Percentiles rank a stretch among this genome's conserved stretches.
Conservation (phyloP, 192 early-diverging fungal species). For the Pilaira anomala region DNA sequence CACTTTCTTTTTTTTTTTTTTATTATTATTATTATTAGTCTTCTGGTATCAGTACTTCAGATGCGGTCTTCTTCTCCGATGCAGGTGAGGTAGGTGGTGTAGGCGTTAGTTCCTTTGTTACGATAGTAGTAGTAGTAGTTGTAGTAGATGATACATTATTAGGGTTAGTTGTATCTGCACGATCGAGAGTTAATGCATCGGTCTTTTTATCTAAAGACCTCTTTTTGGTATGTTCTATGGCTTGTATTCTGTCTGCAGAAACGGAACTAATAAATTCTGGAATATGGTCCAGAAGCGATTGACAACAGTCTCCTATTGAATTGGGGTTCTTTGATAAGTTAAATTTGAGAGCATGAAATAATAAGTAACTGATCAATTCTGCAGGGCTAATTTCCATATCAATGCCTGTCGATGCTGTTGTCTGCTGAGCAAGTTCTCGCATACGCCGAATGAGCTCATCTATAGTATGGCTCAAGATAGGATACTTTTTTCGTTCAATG, state of each 20-base stretch:
- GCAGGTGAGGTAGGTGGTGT: conserved; percentile 10
- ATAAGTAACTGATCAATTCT: conserved; percentile 15
- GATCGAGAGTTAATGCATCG: not conserved
- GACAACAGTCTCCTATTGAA: not conserved
- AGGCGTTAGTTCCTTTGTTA: not conserved
- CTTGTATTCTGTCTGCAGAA: conserved; percentile 8
- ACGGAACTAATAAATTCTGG: conserved; percentile 11
- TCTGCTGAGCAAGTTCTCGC: not conserved
- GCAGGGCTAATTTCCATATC: conserved; percentile 13
- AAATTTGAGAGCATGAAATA: conserved; percentile 9
- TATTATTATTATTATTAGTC: not conserved
- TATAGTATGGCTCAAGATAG: not conserved
- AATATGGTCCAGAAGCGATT: not conserved
- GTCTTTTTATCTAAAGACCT: not conserved
- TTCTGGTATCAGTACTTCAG: not conserved
- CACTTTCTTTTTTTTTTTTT: conserved; percentile 2
- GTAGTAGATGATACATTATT: no score
- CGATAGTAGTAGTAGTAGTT: not conserved
- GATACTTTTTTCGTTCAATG: not conserved
- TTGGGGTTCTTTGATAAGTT: conserved; percentile 11
- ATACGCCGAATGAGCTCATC: not conserved
- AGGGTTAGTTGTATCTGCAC: no score
- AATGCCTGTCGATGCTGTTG: not conserved
- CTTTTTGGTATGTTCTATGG: conserved; percentile 8
- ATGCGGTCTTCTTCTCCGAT: conserved; percentile 3